These are phyloP conservation scores for Juglanconis sp. DNA, from an alignment of 2,329 filamentous ascomycete genomes.

Conservation along the genomic window DNA sequence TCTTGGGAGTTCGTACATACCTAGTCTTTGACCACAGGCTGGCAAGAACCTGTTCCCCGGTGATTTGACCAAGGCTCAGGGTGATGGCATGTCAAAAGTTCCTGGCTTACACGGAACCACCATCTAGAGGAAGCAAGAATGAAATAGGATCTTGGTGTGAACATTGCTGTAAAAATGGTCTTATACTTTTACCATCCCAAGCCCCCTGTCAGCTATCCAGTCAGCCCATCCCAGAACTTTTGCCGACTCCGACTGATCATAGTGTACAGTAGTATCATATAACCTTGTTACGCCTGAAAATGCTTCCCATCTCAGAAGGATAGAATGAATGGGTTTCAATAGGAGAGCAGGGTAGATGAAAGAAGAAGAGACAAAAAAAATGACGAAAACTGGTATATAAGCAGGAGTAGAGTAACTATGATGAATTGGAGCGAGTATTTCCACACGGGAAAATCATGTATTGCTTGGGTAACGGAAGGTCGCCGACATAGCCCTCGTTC, in stretches of 20 bases:
- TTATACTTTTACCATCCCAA: neutral
- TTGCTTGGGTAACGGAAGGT: neutral
- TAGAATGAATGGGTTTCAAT: neutral
- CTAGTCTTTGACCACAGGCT: no score
- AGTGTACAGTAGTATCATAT: neutral
- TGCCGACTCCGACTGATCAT: neutral
- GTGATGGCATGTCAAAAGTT: no score
- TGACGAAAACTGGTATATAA: no score
- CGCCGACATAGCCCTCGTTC: constrained; percentile 25
- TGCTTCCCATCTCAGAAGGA: neutral
- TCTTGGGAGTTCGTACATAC: no score
- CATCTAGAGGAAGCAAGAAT: no score
- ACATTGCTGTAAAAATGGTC: neutral
- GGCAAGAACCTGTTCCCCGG: no score
- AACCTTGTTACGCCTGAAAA: neutral
- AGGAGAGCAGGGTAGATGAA: neutral
- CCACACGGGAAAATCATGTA: neutral
- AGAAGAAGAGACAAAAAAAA: neutral
- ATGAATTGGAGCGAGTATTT: neutral
- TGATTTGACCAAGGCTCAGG: no score
- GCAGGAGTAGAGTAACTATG: neutral
- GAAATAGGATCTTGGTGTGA: neutral
- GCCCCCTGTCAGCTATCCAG: neutral
- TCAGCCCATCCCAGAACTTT: neutral
- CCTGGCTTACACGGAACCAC: no score